Percentiles rank a stretch among this genome's conserved stretches.
Evolutionary conservation across 1,284 basidiomycete species (phyloP).

Genomic region (Inonotus hispidus): DNA sequence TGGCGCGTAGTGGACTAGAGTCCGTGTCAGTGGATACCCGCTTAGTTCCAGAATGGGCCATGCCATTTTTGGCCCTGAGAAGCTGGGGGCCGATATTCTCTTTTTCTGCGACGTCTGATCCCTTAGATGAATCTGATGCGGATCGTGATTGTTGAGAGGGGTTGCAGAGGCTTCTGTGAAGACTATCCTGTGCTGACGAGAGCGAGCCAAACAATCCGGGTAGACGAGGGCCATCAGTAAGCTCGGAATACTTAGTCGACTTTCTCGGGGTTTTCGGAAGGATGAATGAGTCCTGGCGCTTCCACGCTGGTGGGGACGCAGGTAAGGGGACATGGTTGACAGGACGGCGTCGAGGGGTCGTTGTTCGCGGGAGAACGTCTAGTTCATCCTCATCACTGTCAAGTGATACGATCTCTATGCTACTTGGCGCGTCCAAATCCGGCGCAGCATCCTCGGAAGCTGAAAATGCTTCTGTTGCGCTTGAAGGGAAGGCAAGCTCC

Average conservation of each 20-base stretch:
- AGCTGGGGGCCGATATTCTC: slow-evolving; percentile 5
- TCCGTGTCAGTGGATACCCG: slow-evolving; percentile 2
- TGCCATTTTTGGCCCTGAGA: background rate
- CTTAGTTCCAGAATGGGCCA: slow-evolving; percentile 3
- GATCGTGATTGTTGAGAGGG: background rate
- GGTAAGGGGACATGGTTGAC: slow-evolving; percentile 9
- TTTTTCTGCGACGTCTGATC: slow-evolving; percentile 8
- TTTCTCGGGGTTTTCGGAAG: background rate
- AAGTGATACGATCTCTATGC: background rate
- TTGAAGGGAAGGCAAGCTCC: slow-evolving; percentile 2
- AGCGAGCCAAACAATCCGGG: slow-evolving; percentile 2
- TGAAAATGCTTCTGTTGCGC: background rate
- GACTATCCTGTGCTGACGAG: background rate
- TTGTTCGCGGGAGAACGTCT: slow-evolving; percentile 10
- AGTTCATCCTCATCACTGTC: slow-evolving; percentile 10
- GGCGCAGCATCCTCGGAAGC: background rate
- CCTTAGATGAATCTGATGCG: background rate
- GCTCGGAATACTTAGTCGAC: background rate
- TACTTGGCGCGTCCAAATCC: background rate
- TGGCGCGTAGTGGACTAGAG: slow-evolving; percentile 7
- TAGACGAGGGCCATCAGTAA: slow-evolving; percentile 4
- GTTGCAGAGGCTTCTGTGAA: background rate
- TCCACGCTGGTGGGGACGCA: background rate
- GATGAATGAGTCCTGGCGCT: background rate
- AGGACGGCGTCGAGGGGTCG: slow-evolving; percentile 10